Evolutionary conservation across 2,329 filamentous ascomycete genomes (phyloP).

Genomic region (Hypoxylon sp.): DNA sequence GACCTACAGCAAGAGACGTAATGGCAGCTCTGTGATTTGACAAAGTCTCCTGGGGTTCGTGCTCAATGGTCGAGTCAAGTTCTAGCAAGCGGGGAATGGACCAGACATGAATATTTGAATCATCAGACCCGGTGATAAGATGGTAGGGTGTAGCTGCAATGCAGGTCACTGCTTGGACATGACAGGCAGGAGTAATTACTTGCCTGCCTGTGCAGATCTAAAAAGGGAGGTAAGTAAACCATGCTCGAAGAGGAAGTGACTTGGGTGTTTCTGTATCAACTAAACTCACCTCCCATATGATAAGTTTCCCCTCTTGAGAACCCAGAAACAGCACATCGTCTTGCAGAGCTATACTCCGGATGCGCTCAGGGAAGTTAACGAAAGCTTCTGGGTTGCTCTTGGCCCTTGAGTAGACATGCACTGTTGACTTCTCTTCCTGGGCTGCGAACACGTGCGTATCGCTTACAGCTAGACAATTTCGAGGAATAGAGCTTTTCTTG

Average conservation of each 20-base stretch:
- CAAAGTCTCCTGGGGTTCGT: constrained; percentile 81
- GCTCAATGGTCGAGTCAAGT: constrained; percentile 65
- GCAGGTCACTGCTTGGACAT: constrained; percentile 84
- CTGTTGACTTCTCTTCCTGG: constrained; percentile 89
- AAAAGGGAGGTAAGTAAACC: constrained; percentile 23
- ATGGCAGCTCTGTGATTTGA: constrained; percentile 82
- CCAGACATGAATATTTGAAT: constrained; percentile 95
- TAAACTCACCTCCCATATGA: constrained; percentile 87
- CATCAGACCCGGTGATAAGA: constrained; percentile 82
- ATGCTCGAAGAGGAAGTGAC: constrained; percentile 1
- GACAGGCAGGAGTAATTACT: constrained; percentile 80
- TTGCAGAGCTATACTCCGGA: constrained; percentile 81
- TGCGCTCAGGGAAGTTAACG: constrained; percentile 88
- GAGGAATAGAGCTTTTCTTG: constrained; percentile 90
- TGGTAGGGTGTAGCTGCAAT: constrained; percentile 79
- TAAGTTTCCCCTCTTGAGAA: constrained; percentile 85
- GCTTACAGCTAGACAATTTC: constrained; percentile 84
- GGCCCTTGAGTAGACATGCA: constrained; percentile 90
- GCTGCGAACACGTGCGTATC: constrained; percentile 89
- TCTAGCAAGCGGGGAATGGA: constrained; percentile 80
- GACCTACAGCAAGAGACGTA: constrained; percentile 73
- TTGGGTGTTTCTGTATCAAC: constrained; percentile 1
- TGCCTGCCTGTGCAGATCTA: constrained; percentile 81
- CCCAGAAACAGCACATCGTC: constrained; percentile 82
- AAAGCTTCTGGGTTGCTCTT: constrained; percentile 90